Conservation (phyloP, 192 early-diverging fungal species). For the Podila horticola region DNA sequence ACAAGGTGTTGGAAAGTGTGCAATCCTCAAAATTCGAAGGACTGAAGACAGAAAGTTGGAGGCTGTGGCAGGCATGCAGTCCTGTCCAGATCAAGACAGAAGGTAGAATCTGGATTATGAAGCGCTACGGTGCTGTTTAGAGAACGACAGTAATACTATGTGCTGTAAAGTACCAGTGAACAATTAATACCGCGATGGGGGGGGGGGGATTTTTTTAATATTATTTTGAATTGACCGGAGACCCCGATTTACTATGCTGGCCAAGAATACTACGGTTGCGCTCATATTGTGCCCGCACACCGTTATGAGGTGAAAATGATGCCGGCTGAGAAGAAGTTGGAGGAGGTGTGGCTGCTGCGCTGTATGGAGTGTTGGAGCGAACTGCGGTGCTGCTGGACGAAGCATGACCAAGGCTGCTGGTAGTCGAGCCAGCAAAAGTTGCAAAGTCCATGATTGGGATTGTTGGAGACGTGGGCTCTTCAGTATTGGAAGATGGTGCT, state of each 20-base stretch:
- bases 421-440: slow-evolving; percentile 18
- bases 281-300: slow-evolving; percentile 38
- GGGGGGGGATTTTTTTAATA: too few relatives aligned
- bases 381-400: neutral
- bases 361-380: neutral
- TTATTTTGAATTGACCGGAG: slow-evolving; percentile 19
- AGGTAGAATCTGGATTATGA: slow-evolving; percentile 42
- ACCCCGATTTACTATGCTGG: slow-evolving; percentile 33
- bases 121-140: slow-evolving; percentile 19
- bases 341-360: neutral
- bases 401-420: neutral
- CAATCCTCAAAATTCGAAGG: neutral
- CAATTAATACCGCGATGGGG: too few relatives aligned
- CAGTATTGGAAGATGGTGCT: neutral
- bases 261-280: slow-evolving; percentile 26
- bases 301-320: slow-evolving; percentile 6
- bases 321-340: neutral
- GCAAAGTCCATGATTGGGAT: slow-evolving; percentile 50
- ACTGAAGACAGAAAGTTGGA: neutral
- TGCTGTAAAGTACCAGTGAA: neutral
- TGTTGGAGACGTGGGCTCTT: neutral
- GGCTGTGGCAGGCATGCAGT: slow-evolving; percentile 28
- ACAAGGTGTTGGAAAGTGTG: neutral
- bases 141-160: neutral
- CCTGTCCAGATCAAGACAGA: slow-evolving; percentile 36